These are phyloP conservation scores for Cephalotrichum gorgonifer DNA, from an alignment of 2,329 filamentous ascomycete genomes.

Conservation along the genomic window DNA sequence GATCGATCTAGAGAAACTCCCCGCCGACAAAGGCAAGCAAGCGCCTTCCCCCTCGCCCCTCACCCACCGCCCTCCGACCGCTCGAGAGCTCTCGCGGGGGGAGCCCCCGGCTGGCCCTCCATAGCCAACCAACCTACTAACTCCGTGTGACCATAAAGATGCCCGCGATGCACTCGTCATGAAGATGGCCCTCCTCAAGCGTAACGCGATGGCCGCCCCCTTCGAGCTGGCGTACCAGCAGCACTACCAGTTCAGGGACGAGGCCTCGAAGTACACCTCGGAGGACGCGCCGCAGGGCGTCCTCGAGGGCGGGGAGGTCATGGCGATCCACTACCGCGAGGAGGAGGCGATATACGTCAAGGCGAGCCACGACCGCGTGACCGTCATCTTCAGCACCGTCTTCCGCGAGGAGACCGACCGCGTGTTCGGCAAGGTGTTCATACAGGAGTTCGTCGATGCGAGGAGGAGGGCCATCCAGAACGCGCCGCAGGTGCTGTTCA, in stretches of 20 bases:
- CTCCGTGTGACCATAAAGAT: conserved; percentile 41
- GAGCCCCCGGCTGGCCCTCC: too few species aligned
- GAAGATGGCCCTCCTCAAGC: conserved; percentile 85
- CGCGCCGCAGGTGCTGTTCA: conserved; percentile 92
- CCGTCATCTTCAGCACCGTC: conserved; percentile 96
- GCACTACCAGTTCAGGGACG: conserved; percentile 75
- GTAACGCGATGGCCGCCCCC: conserved; percentile 96
- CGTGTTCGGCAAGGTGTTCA: conserved; percentile 95
- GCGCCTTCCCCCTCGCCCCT: background rate
- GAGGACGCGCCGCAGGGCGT: conserved; percentile 91
- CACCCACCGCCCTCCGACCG: too few species aligned
- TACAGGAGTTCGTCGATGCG: conserved; percentile 98
- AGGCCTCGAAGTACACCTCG: conserved; percentile 83
- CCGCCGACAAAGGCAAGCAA: conserved; percentile 59
- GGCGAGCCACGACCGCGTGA: conserved; percentile 92
- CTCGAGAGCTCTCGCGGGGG: too few species aligned
- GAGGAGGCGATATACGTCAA: conserved; percentile 99
- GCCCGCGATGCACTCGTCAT: conserved; percentile 76
- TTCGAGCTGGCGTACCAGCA: conserved; percentile 97
- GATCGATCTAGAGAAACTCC: conserved; percentile 80
- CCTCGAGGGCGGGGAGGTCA: conserved; percentile 80
- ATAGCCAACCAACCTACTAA: background rate
- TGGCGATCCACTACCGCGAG: conserved; percentile 96
- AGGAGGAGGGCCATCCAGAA: conserved; percentile 93
- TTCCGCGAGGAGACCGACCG: conserved; percentile 97